Conservation (phyloP, 2,329 filamentous ascomycete species). For the Colletotrichum theobromicola region DNA sequence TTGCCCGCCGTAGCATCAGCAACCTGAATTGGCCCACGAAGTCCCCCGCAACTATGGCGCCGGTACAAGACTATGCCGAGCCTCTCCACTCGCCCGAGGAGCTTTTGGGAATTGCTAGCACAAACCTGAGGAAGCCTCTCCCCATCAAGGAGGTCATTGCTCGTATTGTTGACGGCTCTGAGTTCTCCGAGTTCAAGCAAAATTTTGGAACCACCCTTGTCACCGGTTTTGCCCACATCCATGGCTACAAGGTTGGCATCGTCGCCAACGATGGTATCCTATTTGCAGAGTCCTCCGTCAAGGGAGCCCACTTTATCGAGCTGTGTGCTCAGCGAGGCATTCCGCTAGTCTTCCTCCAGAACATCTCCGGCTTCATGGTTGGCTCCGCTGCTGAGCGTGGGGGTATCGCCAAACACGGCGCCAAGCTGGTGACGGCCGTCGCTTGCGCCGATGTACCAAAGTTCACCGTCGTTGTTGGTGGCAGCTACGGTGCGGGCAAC, state of each 20-base stretch:
- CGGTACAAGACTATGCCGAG: constrained; percentile 64
- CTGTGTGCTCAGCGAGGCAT: constrained; percentile 90
- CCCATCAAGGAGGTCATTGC: constrained; percentile 91
- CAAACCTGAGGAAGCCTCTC: constrained; percentile 85
- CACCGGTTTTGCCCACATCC: constrained; percentile 88
- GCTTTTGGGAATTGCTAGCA: constrained; percentile 86
- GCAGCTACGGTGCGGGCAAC: constrained; percentile 91
- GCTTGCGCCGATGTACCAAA: constrained; percentile 95
- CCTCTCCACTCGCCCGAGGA: constrained; percentile 82
- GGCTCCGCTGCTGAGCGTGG: constrained; percentile 89
- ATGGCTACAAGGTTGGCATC: constrained; percentile 90
- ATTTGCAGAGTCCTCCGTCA: constrained; percentile 86
- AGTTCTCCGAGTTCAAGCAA: constrained; percentile 93
- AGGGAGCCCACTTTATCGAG: constrained; percentile 97
- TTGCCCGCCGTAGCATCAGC: constrained; percentile 81
- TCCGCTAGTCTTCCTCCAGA: constrained; percentile 91
- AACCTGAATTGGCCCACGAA: constrained; percentile 87
- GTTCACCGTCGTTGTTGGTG: constrained; percentile 95
- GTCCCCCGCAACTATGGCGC: constrained; percentile 38
- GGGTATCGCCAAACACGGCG: constrained; percentile 96
- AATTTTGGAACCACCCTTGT: constrained; percentile 89
- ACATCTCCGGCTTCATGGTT: constrained; percentile 99
- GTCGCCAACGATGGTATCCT: constrained; percentile 96
- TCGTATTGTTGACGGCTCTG: constrained; percentile 87
- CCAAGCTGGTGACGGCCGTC: constrained; percentile 94